Percentiles rank a stretch among this genome's conserved stretches.
phyloP scores from a whole-genome alignment of 1,139 yeast genomes.

The Saccharomyces pastorianus region DNA sequence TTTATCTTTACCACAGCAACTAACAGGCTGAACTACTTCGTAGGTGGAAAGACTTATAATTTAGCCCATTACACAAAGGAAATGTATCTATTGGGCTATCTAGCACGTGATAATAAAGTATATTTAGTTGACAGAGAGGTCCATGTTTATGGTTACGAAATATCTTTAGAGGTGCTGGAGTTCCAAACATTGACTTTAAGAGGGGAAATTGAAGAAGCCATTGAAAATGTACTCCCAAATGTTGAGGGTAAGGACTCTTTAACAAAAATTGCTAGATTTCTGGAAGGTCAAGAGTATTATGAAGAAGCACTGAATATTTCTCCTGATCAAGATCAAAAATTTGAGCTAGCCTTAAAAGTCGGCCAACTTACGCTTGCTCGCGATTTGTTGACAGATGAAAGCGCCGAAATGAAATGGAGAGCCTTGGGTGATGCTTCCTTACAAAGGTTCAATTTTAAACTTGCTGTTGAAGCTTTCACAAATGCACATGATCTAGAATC shows the following conservation, averaged over 20 bases:
- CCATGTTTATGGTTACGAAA: conserved; percentile 70
- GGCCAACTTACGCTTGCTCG: conserved; percentile 66
- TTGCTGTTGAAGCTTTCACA: conserved; percentile 76
- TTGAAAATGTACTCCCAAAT: conserved; percentile 54
- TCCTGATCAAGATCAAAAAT: conserved; percentile 77
- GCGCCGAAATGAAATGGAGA: conserved; percentile 77
- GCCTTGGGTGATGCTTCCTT: conserved; percentile 84
- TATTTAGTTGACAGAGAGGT: conserved; percentile 88
- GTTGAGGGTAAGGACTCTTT: conserved; percentile 60
- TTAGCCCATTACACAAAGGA: conserved; percentile 89
- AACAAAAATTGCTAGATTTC: conserved; percentile 78
- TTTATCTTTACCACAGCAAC: conserved; percentile 81
- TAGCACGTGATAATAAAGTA: conserved; percentile 81
- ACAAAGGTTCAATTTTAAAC: conserved; percentile 64
- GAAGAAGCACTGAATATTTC: conserved; percentile 78
- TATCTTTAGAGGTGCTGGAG: conserved; percentile 80
- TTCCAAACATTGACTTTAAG: conserved; percentile 92
- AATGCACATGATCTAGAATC: conserved; percentile 79
- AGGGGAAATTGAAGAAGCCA: conserved; percentile 77
- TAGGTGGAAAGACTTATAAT: conserved; percentile 88
- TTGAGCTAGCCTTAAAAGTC: conserved; percentile 69
- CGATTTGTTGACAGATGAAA: conserved; percentile 49
- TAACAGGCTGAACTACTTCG: conserved; percentile 85
- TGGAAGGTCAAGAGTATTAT: conserved; percentile 84
- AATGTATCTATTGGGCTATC: conserved; percentile 79